Base-by-base conservation (phyloP, 1,284 basidiomycete genomes). In the Apiotrichum mycotoxinovorans region DNA sequence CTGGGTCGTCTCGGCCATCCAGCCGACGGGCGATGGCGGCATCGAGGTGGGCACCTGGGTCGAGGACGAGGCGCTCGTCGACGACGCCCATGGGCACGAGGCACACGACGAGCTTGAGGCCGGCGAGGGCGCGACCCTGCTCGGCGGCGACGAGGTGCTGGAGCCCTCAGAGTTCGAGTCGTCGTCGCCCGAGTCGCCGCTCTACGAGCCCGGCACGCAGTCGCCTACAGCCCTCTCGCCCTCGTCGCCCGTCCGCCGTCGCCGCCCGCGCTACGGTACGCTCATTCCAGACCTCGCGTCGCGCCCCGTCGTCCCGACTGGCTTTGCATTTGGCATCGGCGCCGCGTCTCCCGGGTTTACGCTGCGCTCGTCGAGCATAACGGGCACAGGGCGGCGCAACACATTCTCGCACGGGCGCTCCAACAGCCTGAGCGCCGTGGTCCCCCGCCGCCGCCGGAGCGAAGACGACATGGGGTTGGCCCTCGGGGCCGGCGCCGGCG, bases 1-100 rank as follows among this genome's bases (percentile, higher is more conserved):
- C 0, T 96, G 91, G 88, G 83, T 90, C 22, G 89, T 97, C 45
- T 80, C 79, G 5, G 68, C 80, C 17, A 71, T 77, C 33, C 69
- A 74, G 54, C 70, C 75, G 1, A 68, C 69, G 0, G 72, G 73
- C 8, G 61, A 72, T 51, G 71, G 73, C 18, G 75, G 72, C 4
- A 73, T 79, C 23, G 76, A 78, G 25, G 66, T 79, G 9, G 76
- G 76, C 20, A 74, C 73, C 9, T 79, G 77, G 77, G 72, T 71
- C 1, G 77, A 78, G 51, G 72, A 73, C 37, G 69, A 70, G 40
- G 50, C 38, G 58, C 34, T 35, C 17, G 42, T 46, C 23, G 56
- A 58, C 33, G 60, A 58, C 23, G 46, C 55, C 37, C 66, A 58
- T 20, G 46, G 55, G 27, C 66, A 63, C 40, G 60, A 62, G 26